Percentiles rank a stretch among this genome's conserved stretches.
Evolutionary conservation across 148 eudicot species (phyloP).

Genomic region (Chenopodium quinoa): DNA sequence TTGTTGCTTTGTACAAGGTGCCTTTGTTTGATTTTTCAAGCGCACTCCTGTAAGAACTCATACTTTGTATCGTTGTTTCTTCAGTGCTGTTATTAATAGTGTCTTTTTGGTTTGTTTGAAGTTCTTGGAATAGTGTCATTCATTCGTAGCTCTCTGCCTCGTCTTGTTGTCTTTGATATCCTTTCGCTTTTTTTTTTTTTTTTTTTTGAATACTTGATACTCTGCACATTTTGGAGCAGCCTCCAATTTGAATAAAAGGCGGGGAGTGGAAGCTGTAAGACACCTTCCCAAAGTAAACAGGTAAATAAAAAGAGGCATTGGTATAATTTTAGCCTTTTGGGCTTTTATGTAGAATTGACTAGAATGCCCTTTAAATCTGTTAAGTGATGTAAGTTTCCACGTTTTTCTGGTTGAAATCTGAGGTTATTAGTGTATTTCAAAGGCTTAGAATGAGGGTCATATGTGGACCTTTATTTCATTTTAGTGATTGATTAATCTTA

Average conservation of each 20-base stretch:
- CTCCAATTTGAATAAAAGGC: not conserved
- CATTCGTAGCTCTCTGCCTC: not conserved
- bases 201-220: not conserved
- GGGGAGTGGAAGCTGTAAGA: constrained; percentile 6
- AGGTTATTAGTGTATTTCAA: not conserved
- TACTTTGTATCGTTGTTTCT: constrained; percentile 20
- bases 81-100: constrained; percentile 4
- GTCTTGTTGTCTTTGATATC: not conserved
- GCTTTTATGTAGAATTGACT: not conserved
- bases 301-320: not conserved
- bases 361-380: not conserved
- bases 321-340: not conserved
- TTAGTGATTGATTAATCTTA: not conserved
- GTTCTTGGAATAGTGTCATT: not conserved
- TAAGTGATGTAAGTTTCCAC: not conserved
- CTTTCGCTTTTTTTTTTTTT: not conserved
- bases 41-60: constrained; percentile 10
- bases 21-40: constrained; percentile 7
- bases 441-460: not conserved
- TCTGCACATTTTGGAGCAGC: not conserved
- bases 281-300: not conserved
- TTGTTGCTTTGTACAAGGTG: constrained; percentile 13
- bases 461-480: constrained; percentile 16
- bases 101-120: not conserved
- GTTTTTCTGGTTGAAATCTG: not conserved